A percentile compares a stretch with the other conserved stretches of the same genome.
phyloP scores from a whole-genome alignment of 257 asterid species.

The Mentha longifolia region DNA sequence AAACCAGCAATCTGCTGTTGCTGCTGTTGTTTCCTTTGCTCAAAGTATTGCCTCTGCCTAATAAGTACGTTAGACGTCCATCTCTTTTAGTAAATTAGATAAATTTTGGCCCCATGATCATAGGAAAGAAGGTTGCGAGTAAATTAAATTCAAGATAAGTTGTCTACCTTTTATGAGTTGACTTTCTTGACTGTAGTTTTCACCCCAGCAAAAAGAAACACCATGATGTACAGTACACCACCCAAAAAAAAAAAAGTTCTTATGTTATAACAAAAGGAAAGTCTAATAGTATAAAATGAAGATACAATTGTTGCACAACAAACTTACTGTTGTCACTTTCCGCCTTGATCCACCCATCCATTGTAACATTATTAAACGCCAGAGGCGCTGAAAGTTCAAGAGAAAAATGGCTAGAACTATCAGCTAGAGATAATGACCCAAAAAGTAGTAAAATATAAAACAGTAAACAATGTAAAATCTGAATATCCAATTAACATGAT shows the following conservation, averaged over 20 bases:
- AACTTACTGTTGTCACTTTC: slow-evolving; percentile 76
- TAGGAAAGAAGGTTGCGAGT: slow-evolving; percentile 22
- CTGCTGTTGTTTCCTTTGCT: slow-evolving; percentile 79
- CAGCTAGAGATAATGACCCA: slow-evolving; percentile 3
- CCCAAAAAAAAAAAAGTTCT: slow-evolving; percentile 26
- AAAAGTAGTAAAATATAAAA: not conserved
- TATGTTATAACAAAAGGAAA: slow-evolving; percentile 26
- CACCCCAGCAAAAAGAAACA: slow-evolving; percentile 42
- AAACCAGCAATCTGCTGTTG: slow-evolving; percentile 47
- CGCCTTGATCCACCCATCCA: slow-evolving; percentile 99
- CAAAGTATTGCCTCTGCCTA: slow-evolving; percentile 91
- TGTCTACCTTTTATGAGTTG: slow-evolving; percentile 74
- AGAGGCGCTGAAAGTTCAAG: slow-evolving; percentile 26
- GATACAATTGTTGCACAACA: slow-evolving; percentile 17
- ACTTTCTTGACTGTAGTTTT: slow-evolving; percentile 67
- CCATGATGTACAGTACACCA: slow-evolving; percentile 33
- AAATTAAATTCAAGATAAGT: slow-evolving; percentile 24
- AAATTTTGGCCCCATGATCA: slow-evolving; percentile 9
- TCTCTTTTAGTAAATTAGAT: slow-evolving; percentile 6
- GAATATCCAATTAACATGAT: not conserved
- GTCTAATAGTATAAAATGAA: slow-evolving; percentile 16
- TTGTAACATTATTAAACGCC: slow-evolving; percentile 63
- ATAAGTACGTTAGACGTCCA: slow-evolving; percentile 18
- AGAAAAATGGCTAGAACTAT: slow-evolving; percentile 15
- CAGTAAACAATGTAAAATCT: not conserved